phyloP scores from a whole-genome alignment of 2,329 filamentous ascomycete genomes.

The Ophiostoma sp. region DNA sequence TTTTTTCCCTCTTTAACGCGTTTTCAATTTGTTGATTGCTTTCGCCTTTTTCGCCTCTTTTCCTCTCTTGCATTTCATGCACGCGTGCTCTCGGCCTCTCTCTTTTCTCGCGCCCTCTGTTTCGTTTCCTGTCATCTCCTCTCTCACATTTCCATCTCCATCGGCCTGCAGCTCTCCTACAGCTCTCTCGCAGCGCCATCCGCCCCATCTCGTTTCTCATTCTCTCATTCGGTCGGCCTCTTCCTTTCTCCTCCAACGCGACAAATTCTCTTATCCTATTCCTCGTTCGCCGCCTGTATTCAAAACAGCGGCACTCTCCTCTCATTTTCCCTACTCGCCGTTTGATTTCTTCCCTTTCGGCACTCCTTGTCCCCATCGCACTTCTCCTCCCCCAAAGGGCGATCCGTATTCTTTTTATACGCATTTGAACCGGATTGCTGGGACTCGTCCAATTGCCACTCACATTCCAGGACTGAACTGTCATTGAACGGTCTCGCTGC shows the following conservation, averaged over 20 bases:
- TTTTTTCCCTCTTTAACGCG: constrained; percentile 13
- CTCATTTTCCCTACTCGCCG: not conserved
- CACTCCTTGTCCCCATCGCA: not conserved
- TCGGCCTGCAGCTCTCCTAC: constrained; percentile 1
- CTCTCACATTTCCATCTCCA: constrained; percentile 6
- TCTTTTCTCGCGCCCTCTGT: not conserved
- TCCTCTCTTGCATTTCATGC: not conserved
- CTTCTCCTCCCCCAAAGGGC: not conserved
- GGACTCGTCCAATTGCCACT: not conserved
- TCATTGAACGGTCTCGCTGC: not conserved
- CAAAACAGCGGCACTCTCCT: constrained; percentile 4
- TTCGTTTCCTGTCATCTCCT: not conserved
- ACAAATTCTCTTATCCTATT: not conserved
- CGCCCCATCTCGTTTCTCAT: not conserved
- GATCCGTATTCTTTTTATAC: constrained; percentile 16
- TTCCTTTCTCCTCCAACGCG: not conserved
- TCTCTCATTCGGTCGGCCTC: not conserved
- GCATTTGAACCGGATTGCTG: constrained; percentile 10
- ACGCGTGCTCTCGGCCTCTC: not conserved
- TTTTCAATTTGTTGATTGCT: constrained; percentile 17
- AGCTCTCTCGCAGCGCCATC: not conserved
- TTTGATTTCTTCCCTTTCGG: constrained; percentile 2
- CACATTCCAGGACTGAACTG: not conserved
- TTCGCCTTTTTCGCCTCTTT: not conserved
- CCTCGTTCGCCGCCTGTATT: not conserved